Conservation (phyloP, 768 basidiomycete genomes). For the Paxillus ammoniavirescens region DNA sequence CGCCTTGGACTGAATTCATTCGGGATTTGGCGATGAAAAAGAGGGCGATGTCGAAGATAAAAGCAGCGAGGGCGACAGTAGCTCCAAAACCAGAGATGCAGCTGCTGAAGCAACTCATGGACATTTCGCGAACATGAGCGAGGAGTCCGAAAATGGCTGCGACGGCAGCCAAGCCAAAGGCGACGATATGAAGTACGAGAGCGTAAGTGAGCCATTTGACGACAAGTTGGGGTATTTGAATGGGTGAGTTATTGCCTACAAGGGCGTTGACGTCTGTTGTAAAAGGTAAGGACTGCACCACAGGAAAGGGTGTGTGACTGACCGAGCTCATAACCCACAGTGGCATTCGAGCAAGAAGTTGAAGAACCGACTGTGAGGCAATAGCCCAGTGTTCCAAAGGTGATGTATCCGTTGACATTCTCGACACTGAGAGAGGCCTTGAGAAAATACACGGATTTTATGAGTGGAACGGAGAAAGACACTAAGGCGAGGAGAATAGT, state of each 20-base stretch:
- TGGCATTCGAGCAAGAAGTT: slow-evolving; percentile 74
- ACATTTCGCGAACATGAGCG: slow-evolving; percentile 84
- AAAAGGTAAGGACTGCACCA: slow-evolving; percentile 6
- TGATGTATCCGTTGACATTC: slow-evolving; percentile 58
- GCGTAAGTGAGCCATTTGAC: slow-evolving; percentile 97
- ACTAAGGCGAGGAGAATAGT: slow-evolving; percentile 80
- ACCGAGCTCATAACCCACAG: slow-evolving; percentile 89
- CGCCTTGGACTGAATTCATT: slow-evolving; percentile 71
- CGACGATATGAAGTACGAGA: slow-evolving; percentile 89
- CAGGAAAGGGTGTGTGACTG: slow-evolving; percentile 29
- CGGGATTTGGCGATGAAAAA: slow-evolving; percentile 89
- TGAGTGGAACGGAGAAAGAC: slow-evolving; percentile 85
- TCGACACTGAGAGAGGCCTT: slow-evolving; percentile 58
- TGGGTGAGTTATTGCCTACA: slow-evolving; percentile 60
- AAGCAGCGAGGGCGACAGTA: slow-evolving; percentile 74
- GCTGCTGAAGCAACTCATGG: slow-evolving; percentile 81
- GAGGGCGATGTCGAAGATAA: slow-evolving; percentile 88
- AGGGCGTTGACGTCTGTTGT: slow-evolving; percentile 75
- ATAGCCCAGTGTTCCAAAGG: slow-evolving; percentile 89
- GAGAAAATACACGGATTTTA: slow-evolving; percentile 90
- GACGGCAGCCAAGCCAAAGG: slow-evolving; percentile 67
- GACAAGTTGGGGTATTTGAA: slow-evolving; percentile 77
- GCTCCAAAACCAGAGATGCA: slow-evolving; percentile 83
- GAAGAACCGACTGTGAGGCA: slow-evolving; percentile 59
- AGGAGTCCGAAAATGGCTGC: slow-evolving; percentile 82